Base-by-base conservation (phyloP, 164 flowering plant genomes). In the Platanus orientalis region DNA sequence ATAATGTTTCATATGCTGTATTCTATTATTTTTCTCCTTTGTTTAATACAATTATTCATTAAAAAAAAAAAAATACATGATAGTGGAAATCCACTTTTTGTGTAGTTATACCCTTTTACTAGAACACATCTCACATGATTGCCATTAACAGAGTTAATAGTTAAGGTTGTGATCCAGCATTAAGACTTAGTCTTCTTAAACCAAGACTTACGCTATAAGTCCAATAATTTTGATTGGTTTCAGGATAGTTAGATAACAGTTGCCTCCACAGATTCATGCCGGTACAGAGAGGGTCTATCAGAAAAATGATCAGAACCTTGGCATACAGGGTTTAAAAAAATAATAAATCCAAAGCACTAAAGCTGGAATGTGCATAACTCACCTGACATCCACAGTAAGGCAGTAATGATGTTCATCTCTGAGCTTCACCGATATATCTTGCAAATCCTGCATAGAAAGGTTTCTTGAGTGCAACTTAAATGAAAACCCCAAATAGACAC, bases 301-400 rank as follows among this genome's bases (percentile, higher is more conserved):
- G 39, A 32, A 40, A 53, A 45, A 29, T 20, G 57, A 29, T 39
- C 32, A 65, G 29, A 28, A 19, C 6, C 23, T 25, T 25, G 4
- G 6, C 21, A 26, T 62, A 5, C 6, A 6, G 7, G 1, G 19
- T 58, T 21, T 14, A 27, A 56, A 21, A 7, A 21, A 16, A 3
- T 19, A 17, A 53, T 39, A 10, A 26, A 19, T 19, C 3, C 1
- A 52, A 24, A 17, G 25, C 3, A 3, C 20, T 34, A 29, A 60
- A 34, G 25, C 17, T 23, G 28, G n/a, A 4, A 42, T 2, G 57
- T 44, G 0, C 4, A n/a, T 12, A 13, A 57, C 82, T 69, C 53
- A 91, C 99, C 96, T 82, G 83, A 72, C 82, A 89, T 51, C 99
- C 99, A 74, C 99, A 89, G 70, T 91, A 61, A 86, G 94, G 79